phyloP scores from a whole-genome alignment of 768 basidiomycete genomes.

The Suillus discolor region DNA sequence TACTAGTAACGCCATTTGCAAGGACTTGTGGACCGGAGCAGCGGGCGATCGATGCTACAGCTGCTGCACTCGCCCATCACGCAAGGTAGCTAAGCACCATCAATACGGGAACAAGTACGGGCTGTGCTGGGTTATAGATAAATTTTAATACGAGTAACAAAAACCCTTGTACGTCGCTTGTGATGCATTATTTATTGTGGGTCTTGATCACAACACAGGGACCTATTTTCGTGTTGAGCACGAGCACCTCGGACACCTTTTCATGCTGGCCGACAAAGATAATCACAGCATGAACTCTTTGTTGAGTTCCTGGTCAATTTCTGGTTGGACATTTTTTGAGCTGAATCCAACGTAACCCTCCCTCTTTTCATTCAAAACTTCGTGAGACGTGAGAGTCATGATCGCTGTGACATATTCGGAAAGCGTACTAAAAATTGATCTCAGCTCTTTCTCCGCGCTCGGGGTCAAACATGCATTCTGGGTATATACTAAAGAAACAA shows the following conservation, averaged over 20 bases:
- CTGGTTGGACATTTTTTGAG: background rate
- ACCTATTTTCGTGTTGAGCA: background rate
- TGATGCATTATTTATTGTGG: background rate
- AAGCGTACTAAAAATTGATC: background rate
- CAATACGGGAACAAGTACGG: background rate
- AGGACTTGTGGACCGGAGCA: background rate
- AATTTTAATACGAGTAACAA: background rate
- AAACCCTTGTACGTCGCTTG: background rate
- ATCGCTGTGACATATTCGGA: background rate
- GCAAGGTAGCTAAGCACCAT: background rate
- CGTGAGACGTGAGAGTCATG: background rate
- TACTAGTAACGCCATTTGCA: background rate
- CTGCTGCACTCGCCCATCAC: background rate
- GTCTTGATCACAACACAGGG: background rate
- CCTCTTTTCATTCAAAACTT: background rate
- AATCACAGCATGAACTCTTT: background rate
- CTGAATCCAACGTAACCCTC: background rate
- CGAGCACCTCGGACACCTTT: slow-evolving; percentile 3
- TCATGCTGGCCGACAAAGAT: background rate
- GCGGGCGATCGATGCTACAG: background rate
- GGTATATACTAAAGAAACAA: background rate
- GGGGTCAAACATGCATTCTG: background rate
- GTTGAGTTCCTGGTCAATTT: background rate
- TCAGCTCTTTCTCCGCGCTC: background rate
- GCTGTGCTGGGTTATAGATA: background rate